Evolutionary conservation across 176 grass and related monocot genomes (phyloP).

Genomic region (Zea luxurians): DNA sequence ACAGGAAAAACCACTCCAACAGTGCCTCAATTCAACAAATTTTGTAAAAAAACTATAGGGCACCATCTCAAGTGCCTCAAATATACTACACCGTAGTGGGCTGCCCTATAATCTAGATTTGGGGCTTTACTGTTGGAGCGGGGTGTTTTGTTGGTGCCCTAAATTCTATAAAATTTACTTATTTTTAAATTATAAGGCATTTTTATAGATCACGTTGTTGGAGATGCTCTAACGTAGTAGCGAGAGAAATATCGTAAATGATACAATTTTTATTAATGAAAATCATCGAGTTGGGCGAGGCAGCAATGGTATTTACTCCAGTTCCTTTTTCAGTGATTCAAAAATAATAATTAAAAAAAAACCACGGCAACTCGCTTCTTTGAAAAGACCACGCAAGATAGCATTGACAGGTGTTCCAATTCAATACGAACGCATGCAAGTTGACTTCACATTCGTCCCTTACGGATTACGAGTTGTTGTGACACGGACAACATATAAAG

Average conservation of each 20-base stretch:
- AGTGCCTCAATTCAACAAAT: no score
- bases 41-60: no score
- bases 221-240: not conserved
- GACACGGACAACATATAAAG: slow-evolving; percentile 39
- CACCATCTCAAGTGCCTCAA: no score
- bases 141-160: no score
- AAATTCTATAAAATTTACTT: no score
- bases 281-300: not conserved
- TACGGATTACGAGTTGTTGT: slow-evolving; percentile 26
- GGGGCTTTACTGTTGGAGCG: no score
- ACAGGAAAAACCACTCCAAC: no score
- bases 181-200: no score
- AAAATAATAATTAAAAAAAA: not conserved
- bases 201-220: no score
- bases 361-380: not conserved
- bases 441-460: slow-evolving; percentile 40
- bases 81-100: no score
- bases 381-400: slow-evolving; percentile 31
- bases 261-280: not conserved
- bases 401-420: not conserved
- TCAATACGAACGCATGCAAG: slow-evolving; percentile 15
- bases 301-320: not conserved
- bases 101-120: no score
- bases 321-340: not conserved
- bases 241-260: not conserved